These are phyloP conservation scores for Alternaria triticimaculans DNA, from an alignment of 2,329 filamentous ascomycete genomes.

Conservation along the genomic window DNA sequence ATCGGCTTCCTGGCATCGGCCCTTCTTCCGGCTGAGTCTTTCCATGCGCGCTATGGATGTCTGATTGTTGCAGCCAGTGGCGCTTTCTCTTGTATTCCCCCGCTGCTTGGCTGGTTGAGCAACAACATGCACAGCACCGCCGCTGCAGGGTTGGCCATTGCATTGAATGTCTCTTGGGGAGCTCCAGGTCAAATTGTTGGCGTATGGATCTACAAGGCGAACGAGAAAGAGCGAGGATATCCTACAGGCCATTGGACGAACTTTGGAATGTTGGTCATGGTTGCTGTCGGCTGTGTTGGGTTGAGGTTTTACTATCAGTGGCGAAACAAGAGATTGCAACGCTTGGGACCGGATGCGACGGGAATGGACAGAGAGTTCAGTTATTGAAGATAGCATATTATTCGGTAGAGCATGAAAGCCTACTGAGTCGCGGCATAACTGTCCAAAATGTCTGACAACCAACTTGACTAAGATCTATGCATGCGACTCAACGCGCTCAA, in stretches of 20 bases:
- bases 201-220: conserved; percentile 75
- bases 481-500: conserved; percentile 25
- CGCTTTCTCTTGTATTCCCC: conserved; percentile 72
- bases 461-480: conserved; percentile 1
- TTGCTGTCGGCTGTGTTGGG: conserved; percentile 9
- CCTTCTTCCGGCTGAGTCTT: conserved; percentile 66
- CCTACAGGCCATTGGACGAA: conserved; percentile 69
- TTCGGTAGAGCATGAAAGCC: neutral
- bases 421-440: neutral
- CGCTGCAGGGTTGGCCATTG: conserved; percentile 71
- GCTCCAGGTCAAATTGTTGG: conserved; percentile 74
- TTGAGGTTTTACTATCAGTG: conserved; percentile 11
- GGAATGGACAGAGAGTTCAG: conserved; percentile 4
- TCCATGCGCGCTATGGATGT: conserved; percentile 69
- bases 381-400: neutral
- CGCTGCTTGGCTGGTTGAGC: conserved; percentile 73
- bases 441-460: too few species aligned
- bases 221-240: conserved; percentile 67
- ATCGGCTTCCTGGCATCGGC: conserved; percentile 69
- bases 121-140: conserved; percentile 71
- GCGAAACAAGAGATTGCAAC: conserved; percentile 6
- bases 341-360: neutral
- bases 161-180: conserved; percentile 72
- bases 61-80: conserved; percentile 72
- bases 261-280: conserved; percentile 14